Base-by-base conservation (phyloP, 2,329 filamentous ascomycete genomes). In the Neofusicoccum kwambonambiense region DNA sequence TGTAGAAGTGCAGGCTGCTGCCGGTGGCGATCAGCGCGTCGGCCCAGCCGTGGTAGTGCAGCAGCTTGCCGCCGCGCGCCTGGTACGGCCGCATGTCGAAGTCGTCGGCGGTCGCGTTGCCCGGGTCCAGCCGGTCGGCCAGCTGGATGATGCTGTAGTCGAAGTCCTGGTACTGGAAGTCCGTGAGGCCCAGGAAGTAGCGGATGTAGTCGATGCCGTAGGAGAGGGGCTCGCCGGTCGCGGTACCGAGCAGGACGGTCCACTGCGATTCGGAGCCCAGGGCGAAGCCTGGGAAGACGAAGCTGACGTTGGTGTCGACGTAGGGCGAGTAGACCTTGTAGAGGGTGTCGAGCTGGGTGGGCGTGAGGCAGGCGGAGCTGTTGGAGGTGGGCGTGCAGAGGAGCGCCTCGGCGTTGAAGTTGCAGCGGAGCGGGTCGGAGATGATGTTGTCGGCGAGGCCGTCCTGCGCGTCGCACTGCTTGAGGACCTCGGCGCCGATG, bases 1-100 rank as follows among this genome's bases (percentile, higher is more conserved):
- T 75, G 72, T 84, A 83, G 70, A 79, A 88, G 71, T 83, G 83
- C 9, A 82, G 78, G 2, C 81, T 82, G 19, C 82, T 79, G 0
- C 81, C 80, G 0, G 81, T 81, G 13, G 83, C 79, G 62, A 87
- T 88, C 7, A 78, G 70, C 0, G 69, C 76, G 67, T 81, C 80
- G 6, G 71, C 69, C 45, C 84, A 78, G 12, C 82, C 79, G 45
- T 84, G 79, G 66, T 78, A 81, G 19, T 70, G 75, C 47, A 77
- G 73, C 51, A 74, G 72, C 66, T 81, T 81, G 7, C 79, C 79
- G 27, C 79, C 79, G 37, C 72, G 72, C 3, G 65, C 68, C 41
- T 79, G 74, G 75, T 83, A 86, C 0, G 76, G 71, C 0, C 78
- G 77, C 3, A 86, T 70, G 67, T 85, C 81, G 63, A 79, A 82